phyloP scores from a whole-genome alignment of 2,329 filamentous ascomycete species.

The Calonectria hawksworthii region DNA sequence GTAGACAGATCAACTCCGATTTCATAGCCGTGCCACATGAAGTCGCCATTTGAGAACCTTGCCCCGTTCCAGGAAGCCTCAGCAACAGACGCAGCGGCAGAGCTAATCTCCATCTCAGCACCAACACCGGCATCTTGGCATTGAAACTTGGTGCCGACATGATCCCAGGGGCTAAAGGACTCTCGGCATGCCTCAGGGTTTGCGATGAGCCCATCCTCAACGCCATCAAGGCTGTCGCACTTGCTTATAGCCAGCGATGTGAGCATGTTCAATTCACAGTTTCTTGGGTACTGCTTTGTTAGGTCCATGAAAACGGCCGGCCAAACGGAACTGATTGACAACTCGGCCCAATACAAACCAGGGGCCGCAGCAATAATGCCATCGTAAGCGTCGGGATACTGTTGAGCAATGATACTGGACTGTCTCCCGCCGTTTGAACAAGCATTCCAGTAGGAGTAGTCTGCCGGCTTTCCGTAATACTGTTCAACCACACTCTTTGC shows the following conservation, averaged over 20 bases:
- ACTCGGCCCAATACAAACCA: conserved; percentile 49
- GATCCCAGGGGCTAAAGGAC: background rate
- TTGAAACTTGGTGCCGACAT: background rate
- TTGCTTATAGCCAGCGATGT: background rate
- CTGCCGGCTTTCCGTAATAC: conserved; percentile 55
- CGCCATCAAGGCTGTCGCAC: background rate
- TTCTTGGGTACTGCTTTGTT: conserved; percentile 20
- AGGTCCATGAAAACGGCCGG: conserved; percentile 23
- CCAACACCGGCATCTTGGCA: background rate
- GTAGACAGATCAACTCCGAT: background rate
- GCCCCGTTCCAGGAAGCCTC: conserved; percentile 21
- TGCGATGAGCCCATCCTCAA: background rate
- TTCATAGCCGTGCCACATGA: conserved; percentile 5
- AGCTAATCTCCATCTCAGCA: background rate
- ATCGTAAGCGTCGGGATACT: conserved; percentile 66
- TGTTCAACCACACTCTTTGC: conserved; percentile 58
- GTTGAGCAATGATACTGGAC: conserved; percentile 64
- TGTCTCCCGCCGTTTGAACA: conserved; percentile 70
- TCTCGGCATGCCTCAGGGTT: background rate
- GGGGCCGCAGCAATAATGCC: conserved; percentile 64
- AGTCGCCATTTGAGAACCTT: background rate
- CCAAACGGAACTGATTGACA: conserved; percentile 15
- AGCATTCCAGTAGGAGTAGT: conserved; percentile 64
- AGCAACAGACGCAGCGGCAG: conserved; percentile 17
- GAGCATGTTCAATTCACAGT: conserved; percentile 21